Evolutionary conservation across 345 rosid species (phyloP), one percentile per base, ranked within the genome.

Genomic region (Pistacia integerrima): DNA sequence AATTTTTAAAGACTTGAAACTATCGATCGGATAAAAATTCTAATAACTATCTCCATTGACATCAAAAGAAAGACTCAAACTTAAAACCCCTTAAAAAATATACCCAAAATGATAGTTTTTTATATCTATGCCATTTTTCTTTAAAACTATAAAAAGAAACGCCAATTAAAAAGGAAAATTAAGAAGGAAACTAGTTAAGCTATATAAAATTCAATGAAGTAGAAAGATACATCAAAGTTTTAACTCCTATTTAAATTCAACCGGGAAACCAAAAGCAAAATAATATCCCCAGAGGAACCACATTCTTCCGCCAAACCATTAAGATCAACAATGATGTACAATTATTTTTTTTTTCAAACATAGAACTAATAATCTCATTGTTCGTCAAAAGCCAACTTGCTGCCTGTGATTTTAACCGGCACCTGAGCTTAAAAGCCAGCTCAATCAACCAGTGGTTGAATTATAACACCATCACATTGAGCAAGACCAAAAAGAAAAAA

Each of bases 401-500:
- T 41, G 38, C 55, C 59, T 9, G 36, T n/a, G 25, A 1, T 66
- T 5, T 35, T 41, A 54, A 25, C 48, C 7, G 33, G 52, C 62
- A 16, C 35, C 62, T 52, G 2, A 0, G 38, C 25, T 33, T 5
- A 28, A 38, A 64, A 35, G 18, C 62, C 16, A 52, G 35, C 69
- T 20, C 63, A 46, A 8, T 73, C 68, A 62, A 33, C 59, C 59
- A 48, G 60, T 12, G 16, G 48, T 61, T 73, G 68, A 73, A 35
- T 20, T 4, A 25, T 25, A 59, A 46, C 56, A 25, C 30, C 20
- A 13, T 5, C 56, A 56, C 17, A 25, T 48, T 3, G 60, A 30
- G 61, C 76, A 63, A 33, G 76, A 18, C 69, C 18, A 35, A 48
- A 12, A 10, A 49, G 9, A 30, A 5, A 48, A 56, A 46, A 73